Conservation (phyloP, 202 grass and related monocot genomes). For the Saccharum hybrid region DNA sequence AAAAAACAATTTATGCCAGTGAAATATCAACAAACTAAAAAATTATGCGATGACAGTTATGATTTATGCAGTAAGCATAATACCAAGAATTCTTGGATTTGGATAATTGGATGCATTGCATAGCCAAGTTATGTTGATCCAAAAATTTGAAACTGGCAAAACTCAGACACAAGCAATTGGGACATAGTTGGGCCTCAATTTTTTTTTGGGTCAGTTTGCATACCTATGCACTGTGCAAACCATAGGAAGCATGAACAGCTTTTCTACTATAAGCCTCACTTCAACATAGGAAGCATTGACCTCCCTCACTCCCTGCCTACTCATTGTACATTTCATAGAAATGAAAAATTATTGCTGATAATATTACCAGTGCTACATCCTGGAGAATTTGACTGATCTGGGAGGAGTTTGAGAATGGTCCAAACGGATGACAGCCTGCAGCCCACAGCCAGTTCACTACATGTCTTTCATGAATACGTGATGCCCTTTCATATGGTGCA, state of each 20-base stretch:
- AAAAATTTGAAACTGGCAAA: slow-evolving; percentile 2
- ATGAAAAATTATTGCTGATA: neutral
- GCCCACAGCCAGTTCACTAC: slow-evolving; percentile 91
- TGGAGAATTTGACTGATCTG: slow-evolving; percentile 94
- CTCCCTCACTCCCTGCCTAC: neutral
- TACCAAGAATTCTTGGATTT: slow-evolving; percentile 7
- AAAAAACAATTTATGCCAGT: slow-evolving; percentile 11
- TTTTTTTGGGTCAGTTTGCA: slow-evolving; percentile 26
- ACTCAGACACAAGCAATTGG: slow-evolving; percentile 8
- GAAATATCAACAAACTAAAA: slow-evolving; percentile 16
- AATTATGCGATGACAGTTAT: neutral
- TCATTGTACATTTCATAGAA: slow-evolving; percentile 20
- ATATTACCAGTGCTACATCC: slow-evolving; percentile 91
- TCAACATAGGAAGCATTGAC: slow-evolving; percentile 1
- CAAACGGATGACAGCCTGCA: slow-evolving; percentile 94
- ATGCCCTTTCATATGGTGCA: slow-evolving; percentile 94
- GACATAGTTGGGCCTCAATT: neutral
- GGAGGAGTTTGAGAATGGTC: slow-evolving; percentile 94
- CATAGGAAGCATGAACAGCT: slow-evolving; percentile 20
- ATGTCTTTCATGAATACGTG: slow-evolving; percentile 88
- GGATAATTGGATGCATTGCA: slow-evolving; percentile 9
- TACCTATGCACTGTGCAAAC: slow-evolving; percentile 16
- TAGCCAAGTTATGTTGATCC: slow-evolving; percentile 9
- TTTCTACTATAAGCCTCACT: neutral
- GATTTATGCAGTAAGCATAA: slow-evolving; percentile 19